Percentiles rank a stretch among this genome's conserved stretches.
Conservation (phyloP, 192 early-diverging fungal species). For the Mortierella claussenii region DNA sequence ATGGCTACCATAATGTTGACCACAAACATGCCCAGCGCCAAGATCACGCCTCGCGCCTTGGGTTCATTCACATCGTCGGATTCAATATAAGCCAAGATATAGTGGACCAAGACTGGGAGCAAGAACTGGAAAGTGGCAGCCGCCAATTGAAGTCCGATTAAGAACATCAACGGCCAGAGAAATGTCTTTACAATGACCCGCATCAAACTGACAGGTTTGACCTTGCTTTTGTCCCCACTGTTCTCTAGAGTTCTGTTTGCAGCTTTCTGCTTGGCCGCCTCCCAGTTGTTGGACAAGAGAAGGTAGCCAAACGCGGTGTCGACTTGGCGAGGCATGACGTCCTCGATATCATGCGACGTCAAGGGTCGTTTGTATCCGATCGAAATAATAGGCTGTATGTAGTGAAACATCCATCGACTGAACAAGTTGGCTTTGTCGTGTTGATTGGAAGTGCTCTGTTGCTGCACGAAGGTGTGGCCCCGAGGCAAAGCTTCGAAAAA, state of each 20-base stretch:
- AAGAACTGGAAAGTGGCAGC: slow-evolving; percentile 4
- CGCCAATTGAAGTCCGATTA: background rate
- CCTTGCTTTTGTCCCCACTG: background rate
- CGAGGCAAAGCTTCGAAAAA: slow-evolving; percentile 31
- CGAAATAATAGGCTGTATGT: slow-evolving; percentile 17
- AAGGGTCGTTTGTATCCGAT: slow-evolving; percentile 11
- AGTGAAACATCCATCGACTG: slow-evolving; percentile 28
- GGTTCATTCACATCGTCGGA: slow-evolving; percentile 8
- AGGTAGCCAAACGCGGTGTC: slow-evolving; percentile 3
- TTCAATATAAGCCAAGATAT: slow-evolving; percentile 28
- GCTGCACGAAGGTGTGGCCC: slow-evolving; percentile 9
- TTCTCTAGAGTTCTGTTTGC: background rate
- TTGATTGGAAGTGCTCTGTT: slow-evolving; percentile 12
- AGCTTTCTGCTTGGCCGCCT: background rate
- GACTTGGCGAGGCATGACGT: slow-evolving; percentile 8
- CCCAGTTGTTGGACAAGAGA: slow-evolving; percentile 11
- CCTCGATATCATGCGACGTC: slow-evolving; percentile 10
- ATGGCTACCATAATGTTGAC: slow-evolving; percentile 5
- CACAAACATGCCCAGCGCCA: slow-evolving; percentile 20
- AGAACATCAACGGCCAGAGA: background rate
- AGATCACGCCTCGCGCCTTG: slow-evolving; percentile 2
- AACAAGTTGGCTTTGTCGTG: slow-evolving; percentile 49
- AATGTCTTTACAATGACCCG: slow-evolving; percentile 22
- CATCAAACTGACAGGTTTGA: slow-evolving; percentile 6
- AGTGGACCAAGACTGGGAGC: slow-evolving; percentile 11